These are phyloP conservation scores for Solanum hybrid DNA, from an alignment of 305 asterid species.

Conservation along the genomic window DNA sequence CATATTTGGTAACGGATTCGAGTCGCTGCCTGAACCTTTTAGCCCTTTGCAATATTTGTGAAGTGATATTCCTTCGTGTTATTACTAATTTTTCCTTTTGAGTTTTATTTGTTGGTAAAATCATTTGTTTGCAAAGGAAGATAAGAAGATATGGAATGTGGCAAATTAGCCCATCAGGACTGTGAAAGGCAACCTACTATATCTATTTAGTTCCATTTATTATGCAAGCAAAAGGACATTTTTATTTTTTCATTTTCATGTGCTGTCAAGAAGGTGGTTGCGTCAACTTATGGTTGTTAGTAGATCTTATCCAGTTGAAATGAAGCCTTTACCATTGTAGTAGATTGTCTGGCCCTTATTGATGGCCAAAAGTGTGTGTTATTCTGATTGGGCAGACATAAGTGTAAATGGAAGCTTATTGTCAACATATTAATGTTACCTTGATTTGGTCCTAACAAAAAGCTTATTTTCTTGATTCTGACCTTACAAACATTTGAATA, in stretches of 20 bases:
- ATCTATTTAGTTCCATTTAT: not conserved
- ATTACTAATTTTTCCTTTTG: not conserved
- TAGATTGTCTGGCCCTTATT: not conserved
- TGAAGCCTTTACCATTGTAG: not conserved
- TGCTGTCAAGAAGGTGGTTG: not conserved
- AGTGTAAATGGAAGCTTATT: not conserved
- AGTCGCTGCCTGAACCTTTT: conserved; percentile 82
- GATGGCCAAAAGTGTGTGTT: not conserved
- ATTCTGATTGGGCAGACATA: not conserved
- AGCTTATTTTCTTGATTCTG: not conserved
- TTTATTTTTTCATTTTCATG: not conserved
- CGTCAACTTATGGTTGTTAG: not conserved
- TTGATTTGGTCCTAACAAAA: not conserved
- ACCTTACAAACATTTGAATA: not conserved
- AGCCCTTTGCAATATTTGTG: conserved; percentile 40
- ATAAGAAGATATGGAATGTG: not conserved
- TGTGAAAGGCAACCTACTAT: not conserved
- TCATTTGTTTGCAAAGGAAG: conserved; percentile 5
- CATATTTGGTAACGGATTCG: conserved; percentile 83
- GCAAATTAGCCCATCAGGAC: not conserved
- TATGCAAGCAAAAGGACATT: not conserved
- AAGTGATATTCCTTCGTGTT: conserved; percentile 6
- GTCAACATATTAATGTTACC: not conserved
- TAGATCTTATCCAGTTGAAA: not conserved
- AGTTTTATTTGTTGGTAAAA: not conserved